A percentile compares a stretch with the other conserved stretches of the same genome.
Conservation (phyloP, 257 asterid genomes). For the Agastache rugosa region DNA sequence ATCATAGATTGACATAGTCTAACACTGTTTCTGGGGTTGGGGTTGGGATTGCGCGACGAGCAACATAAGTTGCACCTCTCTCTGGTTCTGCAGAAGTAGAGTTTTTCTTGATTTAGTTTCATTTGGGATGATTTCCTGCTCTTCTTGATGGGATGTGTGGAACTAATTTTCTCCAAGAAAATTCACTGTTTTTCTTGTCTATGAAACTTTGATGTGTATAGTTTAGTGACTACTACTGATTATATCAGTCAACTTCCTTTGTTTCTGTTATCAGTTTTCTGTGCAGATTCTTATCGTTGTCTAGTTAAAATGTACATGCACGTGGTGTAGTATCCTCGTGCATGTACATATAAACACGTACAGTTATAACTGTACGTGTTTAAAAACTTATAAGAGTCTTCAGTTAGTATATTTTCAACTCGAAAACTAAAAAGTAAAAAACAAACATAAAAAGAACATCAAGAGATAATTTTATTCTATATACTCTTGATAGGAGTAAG, state of each 20-base stretch:
- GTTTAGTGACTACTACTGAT: background rate
- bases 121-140: background rate
- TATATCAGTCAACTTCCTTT: background rate
- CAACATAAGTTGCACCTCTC: conserved; percentile 46
- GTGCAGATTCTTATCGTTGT: too few relatives aligned
- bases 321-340: too few relatives aligned
- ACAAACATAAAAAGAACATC: too few relatives aligned
- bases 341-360: too few relatives aligned
- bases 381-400: too few relatives aligned
- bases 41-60: conserved; percentile 32
- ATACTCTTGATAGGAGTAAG: too few relatives aligned
- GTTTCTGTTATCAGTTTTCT: background rate
- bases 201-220: too few relatives aligned
- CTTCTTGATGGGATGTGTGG: background rate
- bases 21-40: conserved; percentile 12
- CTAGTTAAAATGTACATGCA: too few relatives aligned
- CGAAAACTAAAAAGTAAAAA: too few relatives aligned
- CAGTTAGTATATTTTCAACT: too few relatives aligned
- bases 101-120: background rate
- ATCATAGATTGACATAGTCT: background rate
- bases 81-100: background rate
- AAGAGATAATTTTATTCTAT: too few relatives aligned
- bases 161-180: background rate
- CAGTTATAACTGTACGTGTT: too few relatives aligned
- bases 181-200: background rate